Conservation (phyloP, 2,329 filamentous ascomycete species). For the Aaosphaeria pasadenensis region DNA sequence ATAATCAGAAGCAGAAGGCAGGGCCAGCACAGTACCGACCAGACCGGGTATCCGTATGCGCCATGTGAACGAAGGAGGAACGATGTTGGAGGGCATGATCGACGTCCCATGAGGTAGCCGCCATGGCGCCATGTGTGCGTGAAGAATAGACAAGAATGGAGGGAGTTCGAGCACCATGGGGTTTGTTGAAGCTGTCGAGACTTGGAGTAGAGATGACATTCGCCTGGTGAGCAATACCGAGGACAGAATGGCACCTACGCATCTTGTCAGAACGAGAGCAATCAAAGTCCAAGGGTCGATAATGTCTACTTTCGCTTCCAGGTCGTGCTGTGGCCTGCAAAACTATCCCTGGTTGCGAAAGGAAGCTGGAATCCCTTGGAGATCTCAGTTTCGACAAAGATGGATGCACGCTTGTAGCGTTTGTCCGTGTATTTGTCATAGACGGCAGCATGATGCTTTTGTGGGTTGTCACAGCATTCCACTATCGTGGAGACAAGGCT, state of each 20-base stretch:
- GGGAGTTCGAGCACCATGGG: constrained; percentile 17
- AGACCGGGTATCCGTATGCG: constrained; percentile 23
- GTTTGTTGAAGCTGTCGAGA: neutral
- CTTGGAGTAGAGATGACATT: neutral
- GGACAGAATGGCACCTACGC: constrained; percentile 9
- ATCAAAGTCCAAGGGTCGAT: constrained; percentile 14
- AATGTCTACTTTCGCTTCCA: constrained; percentile 39
- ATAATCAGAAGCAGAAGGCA: neutral
- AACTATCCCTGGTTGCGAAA: constrained; percentile 31
- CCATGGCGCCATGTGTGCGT: constrained; percentile 29
- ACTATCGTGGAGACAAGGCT: constrained; percentile 74
- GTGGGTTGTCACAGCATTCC: constrained; percentile 81
- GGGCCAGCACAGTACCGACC: constrained; percentile 2
- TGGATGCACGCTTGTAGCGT: constrained; percentile 80
- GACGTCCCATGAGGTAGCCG: constrained; percentile 10
- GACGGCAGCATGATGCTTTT: constrained; percentile 79
- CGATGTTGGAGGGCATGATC: neutral
- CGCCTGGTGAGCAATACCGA: neutral
- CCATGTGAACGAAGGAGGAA: constrained; percentile 19
- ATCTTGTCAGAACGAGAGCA: constrained; percentile 22
- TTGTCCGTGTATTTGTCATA: constrained; percentile 90
- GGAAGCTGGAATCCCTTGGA: constrained; percentile 57
- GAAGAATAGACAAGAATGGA: constrained; percentile 41
- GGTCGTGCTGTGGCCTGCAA: constrained; percentile 27
- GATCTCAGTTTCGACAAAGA: constrained; percentile 75